Conservation (phyloP, 306 rosid genomes). For the Vicia sativa region DNA sequence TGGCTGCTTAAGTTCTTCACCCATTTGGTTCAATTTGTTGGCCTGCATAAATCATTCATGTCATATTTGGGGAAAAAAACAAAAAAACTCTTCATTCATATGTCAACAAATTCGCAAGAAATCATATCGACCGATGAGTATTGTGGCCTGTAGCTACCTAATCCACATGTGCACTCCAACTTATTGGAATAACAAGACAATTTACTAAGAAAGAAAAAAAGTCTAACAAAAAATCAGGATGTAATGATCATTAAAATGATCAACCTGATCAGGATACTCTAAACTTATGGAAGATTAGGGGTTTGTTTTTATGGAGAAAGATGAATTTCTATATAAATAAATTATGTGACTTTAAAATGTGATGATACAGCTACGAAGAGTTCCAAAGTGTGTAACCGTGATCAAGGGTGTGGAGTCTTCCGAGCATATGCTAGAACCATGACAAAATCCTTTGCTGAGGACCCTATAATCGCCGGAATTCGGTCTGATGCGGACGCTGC, state of each 20-base stretch:
- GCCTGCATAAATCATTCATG: conserved; percentile 18
- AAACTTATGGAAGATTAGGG: conserved; percentile 25
- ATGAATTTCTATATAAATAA: conserved; percentile 21
- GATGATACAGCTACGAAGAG: conserved; percentile 28
- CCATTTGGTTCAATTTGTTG: background rate
- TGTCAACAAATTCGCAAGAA: conserved; percentile 33
- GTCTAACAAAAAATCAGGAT: conserved; percentile 30
- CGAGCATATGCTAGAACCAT: conserved; percentile 85
- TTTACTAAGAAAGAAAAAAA: background rate
- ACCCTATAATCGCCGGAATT: conserved; percentile 69
- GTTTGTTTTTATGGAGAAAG: conserved; percentile 16
- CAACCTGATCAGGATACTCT: conserved; percentile 32
- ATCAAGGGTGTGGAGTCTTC: conserved; percentile 57
- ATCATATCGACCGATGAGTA: conserved; percentile 36
- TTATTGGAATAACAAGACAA: conserved; percentile 28
- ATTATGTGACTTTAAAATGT: conserved; percentile 7
- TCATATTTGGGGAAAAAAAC: background rate
- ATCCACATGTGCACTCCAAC: conserved; percentile 35
- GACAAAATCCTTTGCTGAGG: conserved; percentile 88
- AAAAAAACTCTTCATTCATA: conserved; percentile 23
- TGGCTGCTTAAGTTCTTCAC: background rate
- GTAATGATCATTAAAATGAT: conserved; percentile 37
- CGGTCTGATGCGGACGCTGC: conserved; percentile 56
- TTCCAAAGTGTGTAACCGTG: conserved; percentile 22
- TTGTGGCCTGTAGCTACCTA: conserved; percentile 33